phyloP scores from a whole-genome alignment of 768 basidiomycete species.

The Lactifluus hygrophoroides region DNA sequence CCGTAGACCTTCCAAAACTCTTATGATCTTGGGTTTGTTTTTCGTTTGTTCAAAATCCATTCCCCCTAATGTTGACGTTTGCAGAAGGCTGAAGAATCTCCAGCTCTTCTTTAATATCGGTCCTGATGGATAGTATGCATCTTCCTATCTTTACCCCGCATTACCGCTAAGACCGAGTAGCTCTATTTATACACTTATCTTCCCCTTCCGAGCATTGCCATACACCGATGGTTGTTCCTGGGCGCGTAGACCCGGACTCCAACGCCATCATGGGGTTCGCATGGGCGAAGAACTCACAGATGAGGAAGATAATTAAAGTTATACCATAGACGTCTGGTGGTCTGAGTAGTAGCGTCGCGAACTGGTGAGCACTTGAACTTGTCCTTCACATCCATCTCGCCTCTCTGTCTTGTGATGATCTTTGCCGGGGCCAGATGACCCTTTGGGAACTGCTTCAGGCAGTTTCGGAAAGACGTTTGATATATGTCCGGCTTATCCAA shows the following conservation, averaged over 20 bases:
- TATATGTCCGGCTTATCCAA: slow-evolving; percentile 46
- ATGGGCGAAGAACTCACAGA: slow-evolving; percentile 85
- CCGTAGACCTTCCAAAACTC: slow-evolving; percentile 75
- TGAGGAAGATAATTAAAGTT: slow-evolving; percentile 40
- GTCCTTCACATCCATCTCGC: background rate
- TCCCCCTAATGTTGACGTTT: background rate
- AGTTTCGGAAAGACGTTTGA: slow-evolving; percentile 39
- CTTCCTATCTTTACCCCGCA: background rate
- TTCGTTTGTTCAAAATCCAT: background rate
- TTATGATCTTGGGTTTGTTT: slow-evolving; percentile 76
- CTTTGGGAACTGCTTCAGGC: slow-evolving; percentile 33
- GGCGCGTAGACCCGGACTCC: slow-evolving; percentile 61
- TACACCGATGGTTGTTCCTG: slow-evolving; percentile 79
- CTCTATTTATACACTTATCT: slow-evolving; percentile 65
- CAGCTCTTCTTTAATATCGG: slow-evolving; percentile 84
- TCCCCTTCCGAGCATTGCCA: slow-evolving; percentile 74
- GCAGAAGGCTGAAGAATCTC: slow-evolving; percentile 56
- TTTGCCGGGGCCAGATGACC: slow-evolving; percentile 85
- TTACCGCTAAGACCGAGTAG: slow-evolving; percentile 32
- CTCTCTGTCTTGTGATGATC: slow-evolving; percentile 40
- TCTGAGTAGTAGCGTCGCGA: background rate
- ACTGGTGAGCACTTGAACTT: slow-evolving; percentile 18
- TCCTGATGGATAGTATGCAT: slow-evolving; percentile 67
- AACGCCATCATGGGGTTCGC: slow-evolving; percentile 52
- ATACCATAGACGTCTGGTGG: background rate